A percentile compares a stretch with the other conserved stretches of the same genome.
Evolutionary conservation across 164 flowering plant genomes (phyloP).

Genomic region (Macadamia tetraphylla): DNA sequence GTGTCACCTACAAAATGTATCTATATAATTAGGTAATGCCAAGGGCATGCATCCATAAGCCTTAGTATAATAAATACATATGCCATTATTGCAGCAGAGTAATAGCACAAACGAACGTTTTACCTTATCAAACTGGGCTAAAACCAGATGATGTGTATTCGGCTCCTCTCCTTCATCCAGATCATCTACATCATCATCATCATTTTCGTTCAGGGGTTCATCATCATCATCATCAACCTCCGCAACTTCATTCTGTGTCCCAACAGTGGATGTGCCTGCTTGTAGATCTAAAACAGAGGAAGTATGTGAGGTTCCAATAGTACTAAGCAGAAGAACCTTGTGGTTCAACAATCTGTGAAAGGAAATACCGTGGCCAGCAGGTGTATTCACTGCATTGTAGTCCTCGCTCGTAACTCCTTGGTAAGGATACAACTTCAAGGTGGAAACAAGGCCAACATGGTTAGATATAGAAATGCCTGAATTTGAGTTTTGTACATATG

Average conservation of each 20-base stretch:
- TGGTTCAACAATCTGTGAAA: background rate
- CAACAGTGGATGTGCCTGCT: conserved; percentile 55
- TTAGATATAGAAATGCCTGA: background rate
- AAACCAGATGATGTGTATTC: conserved; percentile 77
- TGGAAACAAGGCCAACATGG: background rate
- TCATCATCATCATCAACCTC: conserved; percentile 38
- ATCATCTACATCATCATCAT: conserved; percentile 83
- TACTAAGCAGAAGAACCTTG: background rate
- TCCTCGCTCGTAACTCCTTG: conserved; percentile 88
- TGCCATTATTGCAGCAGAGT: background rate
- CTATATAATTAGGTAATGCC: background rate
- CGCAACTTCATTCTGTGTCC: conserved; percentile 43
- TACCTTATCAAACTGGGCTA: conserved; percentile 98
- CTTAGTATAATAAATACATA: background rate
- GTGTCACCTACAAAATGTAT: conserved; percentile 51
- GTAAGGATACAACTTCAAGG: conserved; percentile 64
- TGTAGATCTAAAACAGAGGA: conserved; percentile 39
- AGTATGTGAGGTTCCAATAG: background rate
- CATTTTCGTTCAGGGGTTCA: conserved; percentile 74
- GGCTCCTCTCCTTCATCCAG: conserved; percentile 76
- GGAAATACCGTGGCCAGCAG: conserved; percentile 58
- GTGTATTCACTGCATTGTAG: conserved; percentile 75
- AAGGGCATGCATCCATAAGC: background rate
- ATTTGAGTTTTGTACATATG: background rate
- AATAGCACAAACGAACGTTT: background rate